Base-by-base conservation (phyloP, 768 basidiomycete species). In the Lentinula sp. region DNA sequence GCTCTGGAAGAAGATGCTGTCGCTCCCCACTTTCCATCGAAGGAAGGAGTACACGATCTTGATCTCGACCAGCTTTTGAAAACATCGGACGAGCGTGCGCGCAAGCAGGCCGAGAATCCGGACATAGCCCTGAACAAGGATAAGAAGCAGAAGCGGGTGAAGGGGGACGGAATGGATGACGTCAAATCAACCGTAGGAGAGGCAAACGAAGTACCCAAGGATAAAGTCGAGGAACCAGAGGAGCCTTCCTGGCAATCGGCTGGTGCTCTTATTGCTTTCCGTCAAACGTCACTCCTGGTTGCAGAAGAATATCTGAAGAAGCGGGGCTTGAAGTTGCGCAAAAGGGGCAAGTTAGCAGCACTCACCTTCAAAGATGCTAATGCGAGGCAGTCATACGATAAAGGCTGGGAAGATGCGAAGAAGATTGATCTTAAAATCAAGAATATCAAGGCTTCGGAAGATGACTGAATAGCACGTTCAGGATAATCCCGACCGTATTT, bases 321-420 rank as follows among this genome's bases (percentile, higher is more conserved):
- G 37, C 42, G 64, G 18, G 66, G 64, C 33, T 32, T 72, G 42
- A 66, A 69, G 57, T 63, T 71, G 7, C 12, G 15, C 33, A 59
- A 57, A 35, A 57, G 64, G 13, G 56, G 65, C 36, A 66, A 65
- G 55, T n/a, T 42, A 12, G 56, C 60, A 15, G 52, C 18, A 23
- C 54, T 67, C 6, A 64, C 65, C 42, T 65, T 68, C 55, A 67
- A 65, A 49, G 63, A 64, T 49, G 41, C 60, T 9, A 51, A 63
- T 6, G 62, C 64, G 41, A 36, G 13, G 10, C 56, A 68, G 67
- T 42, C 72, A 62, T 63, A 76, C 69, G 55, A 72, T n/a, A 48
- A 69, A 65, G 63, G 77, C 54, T 51, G 75, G 70, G 63, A 68
- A 41, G 71, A 71, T 48, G 66, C 70, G 0, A 59, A 66, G 55